A percentile compares a stretch with the other conserved stretches of the same genome.
phyloP scores from a whole-genome alignment of 2,329 filamentous ascomycete genomes.

The Penicillium sp. region DNA sequence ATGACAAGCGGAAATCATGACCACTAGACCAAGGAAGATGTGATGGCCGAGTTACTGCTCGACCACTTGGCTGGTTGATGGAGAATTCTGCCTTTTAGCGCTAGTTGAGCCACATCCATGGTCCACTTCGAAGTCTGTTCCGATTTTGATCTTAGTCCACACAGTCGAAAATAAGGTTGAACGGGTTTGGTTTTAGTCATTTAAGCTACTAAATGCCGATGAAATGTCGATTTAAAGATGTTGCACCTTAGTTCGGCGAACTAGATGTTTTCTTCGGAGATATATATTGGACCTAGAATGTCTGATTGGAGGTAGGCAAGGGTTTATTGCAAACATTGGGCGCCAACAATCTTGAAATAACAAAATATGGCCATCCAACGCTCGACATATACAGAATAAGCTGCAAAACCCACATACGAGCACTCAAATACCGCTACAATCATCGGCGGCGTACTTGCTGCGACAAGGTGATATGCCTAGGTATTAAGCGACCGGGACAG shows the following conservation, averaged over 20 bases:
- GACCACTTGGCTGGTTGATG: slow-evolving; percentile 3
- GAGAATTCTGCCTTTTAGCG: too few relatives aligned
- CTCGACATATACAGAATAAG: too few relatives aligned
- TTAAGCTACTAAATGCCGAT: neutral
- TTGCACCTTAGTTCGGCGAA: neutral
- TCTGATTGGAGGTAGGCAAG: neutral
- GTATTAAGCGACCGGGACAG: neutral
- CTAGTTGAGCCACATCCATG: too few relatives aligned
- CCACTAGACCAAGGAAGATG: slow-evolving; percentile 34
- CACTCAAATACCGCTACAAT: neutral
- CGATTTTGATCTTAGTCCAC: neutral
- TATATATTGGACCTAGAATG: neutral
- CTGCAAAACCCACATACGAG: too few relatives aligned
- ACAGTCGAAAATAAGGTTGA: neutral
- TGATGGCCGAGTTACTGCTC: too few relatives aligned
- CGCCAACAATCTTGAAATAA: too few relatives aligned
- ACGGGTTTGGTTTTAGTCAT: neutral
- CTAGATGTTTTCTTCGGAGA: neutral
- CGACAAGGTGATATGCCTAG: neutral
- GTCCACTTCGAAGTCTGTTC: too few relatives aligned
- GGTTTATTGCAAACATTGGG: neutral
- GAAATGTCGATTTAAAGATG: neutral
- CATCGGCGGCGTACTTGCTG: neutral
- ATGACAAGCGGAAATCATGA: slow-evolving; percentile 41
- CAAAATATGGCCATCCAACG: too few relatives aligned